These are phyloP conservation scores for Liquidambar formosana DNA, from an alignment of 164 flowering plant species.

Conservation along the genomic window DNA sequence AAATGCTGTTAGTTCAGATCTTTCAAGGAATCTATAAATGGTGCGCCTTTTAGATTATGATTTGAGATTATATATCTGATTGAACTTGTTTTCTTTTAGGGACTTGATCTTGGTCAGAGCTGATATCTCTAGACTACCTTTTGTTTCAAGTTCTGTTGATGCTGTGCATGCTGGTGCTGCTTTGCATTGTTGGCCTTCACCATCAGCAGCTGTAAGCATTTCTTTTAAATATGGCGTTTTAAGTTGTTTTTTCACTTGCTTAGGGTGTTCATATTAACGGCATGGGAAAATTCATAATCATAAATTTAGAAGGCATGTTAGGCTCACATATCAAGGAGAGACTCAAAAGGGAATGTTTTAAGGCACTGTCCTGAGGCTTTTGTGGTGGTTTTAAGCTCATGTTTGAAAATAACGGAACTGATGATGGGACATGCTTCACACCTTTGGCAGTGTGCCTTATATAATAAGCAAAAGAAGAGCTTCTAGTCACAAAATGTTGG, in stretches of 20 bases:
- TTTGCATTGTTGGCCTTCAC: slow-evolving; percentile 95
- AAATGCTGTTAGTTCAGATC: neutral
- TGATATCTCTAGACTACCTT: slow-evolving; percentile 89
- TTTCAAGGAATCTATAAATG: neutral
- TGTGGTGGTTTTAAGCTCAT: neutral
- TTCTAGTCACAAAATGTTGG: neutral
- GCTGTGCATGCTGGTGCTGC: slow-evolving; percentile 99
- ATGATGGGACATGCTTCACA: too few species aligned
- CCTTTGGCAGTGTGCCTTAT: neutral
- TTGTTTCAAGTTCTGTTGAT: slow-evolving; percentile 73
- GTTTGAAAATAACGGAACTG: neutral
- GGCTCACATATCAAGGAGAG: neutral
- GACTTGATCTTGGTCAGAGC: slow-evolving; percentile 76
- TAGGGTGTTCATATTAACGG: neutral
- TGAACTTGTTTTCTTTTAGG: slow-evolving; percentile 39
- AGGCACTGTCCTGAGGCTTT: neutral
- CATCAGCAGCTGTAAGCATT: slow-evolving; percentile 75
- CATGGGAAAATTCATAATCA: too few species aligned
- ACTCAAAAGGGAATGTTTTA: too few species aligned
- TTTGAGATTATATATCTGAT: neutral
- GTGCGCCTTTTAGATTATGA: neutral
- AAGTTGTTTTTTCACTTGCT: neutral
- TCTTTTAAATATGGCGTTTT: neutral
- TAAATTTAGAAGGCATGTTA: too few species aligned
- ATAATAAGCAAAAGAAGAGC: neutral